Conservation (phyloP, 139 green algal species). For the Picochlorum sp. region DNA sequence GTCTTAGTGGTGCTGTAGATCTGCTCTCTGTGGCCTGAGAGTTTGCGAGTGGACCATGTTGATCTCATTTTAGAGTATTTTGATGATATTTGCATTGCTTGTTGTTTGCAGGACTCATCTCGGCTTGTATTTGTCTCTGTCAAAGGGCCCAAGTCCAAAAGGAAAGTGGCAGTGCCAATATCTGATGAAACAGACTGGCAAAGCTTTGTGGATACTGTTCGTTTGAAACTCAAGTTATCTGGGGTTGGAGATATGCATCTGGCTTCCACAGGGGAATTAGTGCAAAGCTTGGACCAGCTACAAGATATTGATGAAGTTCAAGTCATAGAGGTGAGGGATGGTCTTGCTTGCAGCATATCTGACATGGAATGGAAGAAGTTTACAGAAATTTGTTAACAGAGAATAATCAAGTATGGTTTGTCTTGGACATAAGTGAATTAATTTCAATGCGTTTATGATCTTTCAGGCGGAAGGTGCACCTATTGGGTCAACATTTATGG, state of each 20-base stretch:
- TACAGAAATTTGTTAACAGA: not conserved
- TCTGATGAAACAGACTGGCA: constrained; percentile 59
- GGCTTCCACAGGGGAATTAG: constrained; percentile 55
- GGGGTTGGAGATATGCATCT: constrained; percentile 54
- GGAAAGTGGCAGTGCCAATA: constrained; percentile 73
- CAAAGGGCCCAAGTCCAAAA: constrained; percentile 55
- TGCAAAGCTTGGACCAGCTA: constrained; percentile 59
- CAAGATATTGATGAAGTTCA: constrained; percentile 83
- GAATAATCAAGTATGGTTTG: not conserved
- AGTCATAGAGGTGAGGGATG: constrained; percentile 49
- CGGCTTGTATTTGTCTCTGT: constrained; percentile 74
- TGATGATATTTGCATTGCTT: no score
- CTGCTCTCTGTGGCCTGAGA: no score
- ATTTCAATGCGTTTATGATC: not conserved
- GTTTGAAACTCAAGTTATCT: constrained; percentile 58
- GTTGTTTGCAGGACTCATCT: constrained; percentile 48
- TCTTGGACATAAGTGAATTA: not conserved
- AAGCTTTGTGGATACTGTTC: constrained; percentile 50
- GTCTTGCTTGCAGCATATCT: no score
- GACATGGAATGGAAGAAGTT: not conserved
- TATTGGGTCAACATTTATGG: not conserved
- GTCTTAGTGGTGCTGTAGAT: no score
- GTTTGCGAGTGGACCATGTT: no score
- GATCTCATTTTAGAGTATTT: no score
- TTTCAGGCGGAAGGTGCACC: not conserved